These are phyloP conservation scores for Iris macrosiphon DNA, from an alignment of 106 monocot genomes.

Conservation along the genomic window DNA sequence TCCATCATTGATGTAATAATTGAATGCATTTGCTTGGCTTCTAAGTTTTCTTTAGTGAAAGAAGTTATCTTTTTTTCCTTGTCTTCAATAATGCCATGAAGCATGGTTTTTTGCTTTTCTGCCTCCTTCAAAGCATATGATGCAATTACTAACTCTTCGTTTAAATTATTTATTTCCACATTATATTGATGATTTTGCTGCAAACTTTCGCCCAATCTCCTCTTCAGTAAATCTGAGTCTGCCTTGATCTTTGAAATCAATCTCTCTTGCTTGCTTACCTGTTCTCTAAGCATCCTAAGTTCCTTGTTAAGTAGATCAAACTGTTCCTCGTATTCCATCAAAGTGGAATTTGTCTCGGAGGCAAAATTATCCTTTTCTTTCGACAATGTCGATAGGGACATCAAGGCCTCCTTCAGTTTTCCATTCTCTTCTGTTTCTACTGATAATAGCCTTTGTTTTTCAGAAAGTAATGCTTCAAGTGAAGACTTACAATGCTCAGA, in stretches of 20 bases:
- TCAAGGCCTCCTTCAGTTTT: constrained; percentile 36
- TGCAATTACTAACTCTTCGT: constrained; percentile 26
- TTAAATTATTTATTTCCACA: constrained; percentile 20
- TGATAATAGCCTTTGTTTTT: constrained; percentile 34
- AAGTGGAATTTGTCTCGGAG: constrained; percentile 22
- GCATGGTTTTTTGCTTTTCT: constrained; percentile 37
- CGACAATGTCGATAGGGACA: constrained; percentile 25
- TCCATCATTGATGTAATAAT: constrained; percentile 27
- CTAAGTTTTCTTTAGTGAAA: constrained; percentile 16
- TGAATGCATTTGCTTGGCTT: constrained; percentile 43
- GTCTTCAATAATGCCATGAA: constrained; percentile 41
- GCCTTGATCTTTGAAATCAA: constrained; percentile 24
- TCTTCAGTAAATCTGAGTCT: constrained; percentile 34
- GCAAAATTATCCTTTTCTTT: constrained; percentile 43
- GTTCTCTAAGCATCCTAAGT: constrained; percentile 42
- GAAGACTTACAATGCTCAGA: constrained; percentile 16
- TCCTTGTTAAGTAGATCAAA: constrained; percentile 37
- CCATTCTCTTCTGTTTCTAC: constrained; percentile 35
- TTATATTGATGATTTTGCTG: constrained; percentile 26
- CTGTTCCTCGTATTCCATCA: constrained; percentile 37
- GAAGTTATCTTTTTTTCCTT: constrained; percentile 32
- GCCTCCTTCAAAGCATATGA: constrained; percentile 37
- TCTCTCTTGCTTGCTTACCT: constrained; percentile 32
- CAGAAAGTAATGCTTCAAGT: constrained; percentile 25
- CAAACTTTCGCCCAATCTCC: constrained; percentile 39